Evolutionary conservation across 106 monocot species (phyloP), one percentile per base, ranked within the genome.

Genomic region (Apostasia ramifera): DNA sequence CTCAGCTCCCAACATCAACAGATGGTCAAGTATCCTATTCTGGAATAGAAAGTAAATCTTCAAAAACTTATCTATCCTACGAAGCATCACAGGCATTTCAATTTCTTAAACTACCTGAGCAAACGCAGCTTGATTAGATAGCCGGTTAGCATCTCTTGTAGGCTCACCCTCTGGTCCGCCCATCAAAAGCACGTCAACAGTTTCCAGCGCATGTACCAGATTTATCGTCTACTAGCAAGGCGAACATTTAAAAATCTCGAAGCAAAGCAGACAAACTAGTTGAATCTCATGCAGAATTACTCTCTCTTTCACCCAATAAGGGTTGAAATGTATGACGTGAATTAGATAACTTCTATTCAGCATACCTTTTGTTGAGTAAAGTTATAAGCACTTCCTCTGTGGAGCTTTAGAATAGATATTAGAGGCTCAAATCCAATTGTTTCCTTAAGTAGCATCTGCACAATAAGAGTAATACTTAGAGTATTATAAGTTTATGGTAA

Each of bases 301-400:
- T 45, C 8, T 26, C 10, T 12, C 26, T 40, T 59, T 59, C 48
- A 47, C 8, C 7, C 8, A 26, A 65, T 5, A 65, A 65, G 44
- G 5, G 62, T 63, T 43, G n/a, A 47, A 45, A 49, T n/a, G 14
- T n/a, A 14, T 48, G 9, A 66, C 52, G 37, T 44, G 14, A 46
- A 63, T 63, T 59, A 9, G 7, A 45, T 66, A 48, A 65, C 10
- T 40, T 8, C 57, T 2, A 68, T 56, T 51, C 39, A 42, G 5
- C 49, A 58, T 79, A 93, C 98, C 93, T 98, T 98, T 68, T 98
- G 98, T 70, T 98, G 98, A 13, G 98, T 98, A 57, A 98, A 98
- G 74, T 98, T 98, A 69, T 87, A 98, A 71, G 92, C 98, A 78
- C 83, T 90, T 45, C 93, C 93, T 77, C 98, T 89, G 56, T 82